These are phyloP conservation scores for Liriodendron chinense DNA, from an alignment of 164 flowering plant species.

Conservation along the genomic window DNA sequence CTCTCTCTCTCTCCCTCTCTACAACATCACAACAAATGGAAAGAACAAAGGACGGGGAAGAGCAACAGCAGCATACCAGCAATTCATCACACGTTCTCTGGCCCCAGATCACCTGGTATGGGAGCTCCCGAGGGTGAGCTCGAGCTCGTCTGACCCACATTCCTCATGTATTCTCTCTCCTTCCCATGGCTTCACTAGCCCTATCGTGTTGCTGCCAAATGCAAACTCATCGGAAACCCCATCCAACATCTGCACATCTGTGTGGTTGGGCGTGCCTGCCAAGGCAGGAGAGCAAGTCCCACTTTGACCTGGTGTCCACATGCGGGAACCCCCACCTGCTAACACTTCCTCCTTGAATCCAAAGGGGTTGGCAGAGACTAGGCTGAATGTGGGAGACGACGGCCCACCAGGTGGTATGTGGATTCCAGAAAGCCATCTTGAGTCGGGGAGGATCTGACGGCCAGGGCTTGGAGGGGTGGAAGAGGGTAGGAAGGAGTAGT, in stretches of 20 bases:
- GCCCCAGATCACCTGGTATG: conserved; percentile 46
- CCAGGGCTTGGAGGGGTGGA: conserved; percentile 87
- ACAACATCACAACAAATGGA: background rate
- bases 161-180: conserved; percentile 97
- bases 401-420: conserved; percentile 29
- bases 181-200: conserved; percentile 91
- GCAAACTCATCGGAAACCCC: conserved; percentile 85
- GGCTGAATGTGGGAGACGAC: conserved; percentile 26
- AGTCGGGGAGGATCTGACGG: conserved; percentile 58
- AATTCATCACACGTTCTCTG: background rate
- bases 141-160: conserved; percentile 83
- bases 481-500: conserved; percentile 52
- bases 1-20: background rate
- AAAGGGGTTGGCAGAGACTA: conserved; percentile 17
- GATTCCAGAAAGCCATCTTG: conserved; percentile 57
- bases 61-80: background rate
- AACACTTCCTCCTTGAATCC: conserved; percentile 24
- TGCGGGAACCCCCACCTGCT: conserved; percentile 55
- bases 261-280: conserved; percentile 53
- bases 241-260: conserved; percentile 84
- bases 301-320: conserved; percentile 98
- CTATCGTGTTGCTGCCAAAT: conserved; percentile 59
- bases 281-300: conserved; percentile 93
- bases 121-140: conserved; percentile 87
- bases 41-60: conserved; percentile 1